Evolutionary conservation across 2,329 filamentous ascomycete species (phyloP), one percentile per base, ranked within the genome.

Genomic region (Aureobasidium sp.): DNA sequence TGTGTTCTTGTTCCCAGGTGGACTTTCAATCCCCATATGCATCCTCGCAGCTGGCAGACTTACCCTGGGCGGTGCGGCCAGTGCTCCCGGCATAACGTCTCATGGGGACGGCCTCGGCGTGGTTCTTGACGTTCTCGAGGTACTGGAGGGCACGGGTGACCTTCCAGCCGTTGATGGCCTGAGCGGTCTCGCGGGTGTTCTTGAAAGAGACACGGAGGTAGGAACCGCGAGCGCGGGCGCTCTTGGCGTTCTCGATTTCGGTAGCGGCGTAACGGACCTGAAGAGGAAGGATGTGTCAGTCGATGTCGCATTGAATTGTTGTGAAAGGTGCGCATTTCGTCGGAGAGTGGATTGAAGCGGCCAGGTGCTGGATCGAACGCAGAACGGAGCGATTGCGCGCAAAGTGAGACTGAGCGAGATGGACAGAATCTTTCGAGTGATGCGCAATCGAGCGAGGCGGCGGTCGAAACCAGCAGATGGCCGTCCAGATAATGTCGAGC

Each of bases 181-280:
- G 94, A 70, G 95, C 94, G 71, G 93, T 97, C 86, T 99, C 95
- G 77, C 94, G 91, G 79, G 94, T 99, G 88, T 99, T 99, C 89
- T 99, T 99, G 90, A 97, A 99, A 74, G 90, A 96, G 74, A 97
- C 93, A 79, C 94, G 91, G 75, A 99, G 90, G 86, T 97, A 99
- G 79, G 92, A 91, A 81, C 95, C 94, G 82, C 94, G 92, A 78
- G 93, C 89, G 84, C 93, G 91, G 81, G 94, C 94, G 83, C 90
- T 96, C 87, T 96, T 97, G 73, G 87, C 85, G 80, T 87, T 82
- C 75, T 88, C 84, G 78, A 95, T 93, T 79, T 91, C 85, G 77
- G 87, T 90, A 78, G 89, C 89, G 81, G 91, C 91, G 91, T 97
- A 97, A 82, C 92, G 91, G 85, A 96, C 91, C 91, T 95, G 75